These are phyloP conservation scores for Lipomyces anomalus DNA, from an alignment of 805 yeast genomes.

Conservation along the genomic window DNA sequence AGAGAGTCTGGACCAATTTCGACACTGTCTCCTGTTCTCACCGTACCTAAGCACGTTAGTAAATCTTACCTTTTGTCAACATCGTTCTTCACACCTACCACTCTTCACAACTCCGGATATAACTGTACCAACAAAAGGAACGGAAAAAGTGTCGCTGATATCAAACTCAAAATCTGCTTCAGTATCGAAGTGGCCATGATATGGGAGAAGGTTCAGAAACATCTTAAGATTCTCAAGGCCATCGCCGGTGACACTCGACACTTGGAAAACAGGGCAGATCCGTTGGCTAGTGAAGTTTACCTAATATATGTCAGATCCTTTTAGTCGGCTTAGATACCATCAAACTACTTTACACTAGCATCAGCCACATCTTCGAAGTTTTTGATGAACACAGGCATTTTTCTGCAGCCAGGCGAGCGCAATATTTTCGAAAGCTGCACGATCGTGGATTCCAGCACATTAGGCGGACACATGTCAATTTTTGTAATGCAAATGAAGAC, in stretches of 20 bases:
- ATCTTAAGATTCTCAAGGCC: constrained; percentile 21
- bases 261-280: constrained; percentile 22
- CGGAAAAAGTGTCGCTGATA: constrained; percentile 23
- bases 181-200: constrained; percentile 18
- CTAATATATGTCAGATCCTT: too few relatives aligned
- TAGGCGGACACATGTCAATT: constrained; percentile 24
- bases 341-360: too few relatives aligned
- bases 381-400: constrained; percentile 20
- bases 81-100: too few relatives aligned
- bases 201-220: constrained; percentile 21
- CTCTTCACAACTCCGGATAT: constrained; percentile 20
- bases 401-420: constrained; percentile 23
- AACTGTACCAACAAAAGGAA: constrained; percentile 25
- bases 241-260: constrained; percentile 22
- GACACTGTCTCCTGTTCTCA: constrained; percentile 19
- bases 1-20: constrained; percentile 23
- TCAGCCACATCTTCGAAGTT: constrained; percentile 20
- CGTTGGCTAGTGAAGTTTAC: constrained; percentile 21
- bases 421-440: constrained; percentile 20
- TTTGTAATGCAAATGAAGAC: constrained; percentile 23
- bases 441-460: constrained; percentile 16
- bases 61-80: too few relatives aligned
- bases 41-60: too few relatives aligned
- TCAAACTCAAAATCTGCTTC: constrained; percentile 19
- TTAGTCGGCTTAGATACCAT: too few relatives aligned